These are phyloP conservation scores for Pestalotiopsis sp. DNA, from an alignment of 2,329 filamentous ascomycete genomes.

Conservation along the genomic window DNA sequence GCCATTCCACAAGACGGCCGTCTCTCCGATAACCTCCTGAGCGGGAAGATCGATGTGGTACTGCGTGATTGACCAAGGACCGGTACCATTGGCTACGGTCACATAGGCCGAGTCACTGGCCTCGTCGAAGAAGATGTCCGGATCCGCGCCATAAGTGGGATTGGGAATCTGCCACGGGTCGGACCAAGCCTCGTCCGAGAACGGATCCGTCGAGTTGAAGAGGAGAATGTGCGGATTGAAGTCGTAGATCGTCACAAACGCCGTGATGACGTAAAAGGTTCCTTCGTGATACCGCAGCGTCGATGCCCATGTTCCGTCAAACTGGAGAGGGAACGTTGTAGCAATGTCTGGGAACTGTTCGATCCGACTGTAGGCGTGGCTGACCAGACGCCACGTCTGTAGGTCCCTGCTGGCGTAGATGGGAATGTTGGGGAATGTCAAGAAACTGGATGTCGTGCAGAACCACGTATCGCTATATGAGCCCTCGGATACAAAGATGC, in stretches of 20 bases:
- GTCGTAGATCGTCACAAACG: constrained; percentile 25
- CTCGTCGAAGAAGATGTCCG: constrained; percentile 45
- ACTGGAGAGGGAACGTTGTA: constrained; percentile 29
- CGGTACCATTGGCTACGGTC: constrained; percentile 22
- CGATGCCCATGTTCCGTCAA: constrained; percentile 36
- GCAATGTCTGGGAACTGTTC: constrained; percentile 42
- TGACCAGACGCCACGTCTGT: constrained; percentile 49
- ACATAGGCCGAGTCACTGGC: constrained; percentile 39
- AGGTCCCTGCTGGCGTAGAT: constrained; percentile 56
- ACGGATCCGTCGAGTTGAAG: constrained; percentile 43
- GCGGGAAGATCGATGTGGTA: constrained; percentile 35
- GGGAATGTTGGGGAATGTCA: constrained; percentile 54
- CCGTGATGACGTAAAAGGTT: constrained; percentile 35
- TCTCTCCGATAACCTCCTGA: constrained; percentile 33
- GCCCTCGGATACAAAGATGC: constrained; percentile 36
- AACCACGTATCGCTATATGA: constrained; percentile 49
- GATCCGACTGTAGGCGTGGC: constrained; percentile 40
- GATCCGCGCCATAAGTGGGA: constrained; percentile 36
- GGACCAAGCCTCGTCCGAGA: constrained; percentile 41
- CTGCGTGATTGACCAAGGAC: not conserved
- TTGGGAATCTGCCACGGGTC: constrained; percentile 40
- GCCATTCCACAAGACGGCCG: constrained; percentile 46
- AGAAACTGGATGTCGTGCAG: constrained; percentile 55
- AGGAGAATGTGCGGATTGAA: constrained; percentile 28
- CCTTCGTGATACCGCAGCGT: constrained; percentile 34